Base-by-base conservation (phyloP, 176 grass and related monocot genomes). In the Rhynchospora breviuscula region DNA sequence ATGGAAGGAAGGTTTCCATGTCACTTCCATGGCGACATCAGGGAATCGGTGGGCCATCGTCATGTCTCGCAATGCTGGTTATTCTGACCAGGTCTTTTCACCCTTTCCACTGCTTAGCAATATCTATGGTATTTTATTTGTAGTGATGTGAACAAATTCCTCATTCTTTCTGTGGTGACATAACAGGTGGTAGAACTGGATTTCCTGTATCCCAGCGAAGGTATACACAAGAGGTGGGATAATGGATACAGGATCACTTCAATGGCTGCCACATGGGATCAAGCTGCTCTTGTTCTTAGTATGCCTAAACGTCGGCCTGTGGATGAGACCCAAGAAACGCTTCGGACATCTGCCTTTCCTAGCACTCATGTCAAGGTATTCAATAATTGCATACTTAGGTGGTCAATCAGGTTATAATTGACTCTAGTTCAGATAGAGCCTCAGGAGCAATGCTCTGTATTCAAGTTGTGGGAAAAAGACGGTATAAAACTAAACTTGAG, bases 131-230 rank as follows among this genome's bases (percentile, higher is more conserved):
- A 52, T 52, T 10, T 52, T 52, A 9, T 8, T 64, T 64, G 17
- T n/a, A n/a, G 61, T 64, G 61, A 21, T 70, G 12, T 70, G 66
- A 70, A 70, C 23, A 70, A 23, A 11, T 70, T 10, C 7, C 49
- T 52, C 7, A 52, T 1, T 52, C 49, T 52, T 52, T 52, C 7
- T 52, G 49, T 52, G 49, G 49, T 0, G 35, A 40, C 35, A 40
- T 40, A 40, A 40, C 87, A 99, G 97, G 97, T 96, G 78, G 90
- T 99, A 49, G 97, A 99, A 81, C 86, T 99, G 65, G 97, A 99
- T 84, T 99, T 99, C 71, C 84, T 99, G 22, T 99, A 99, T 83
- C 97, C 97, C 67, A 96, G 93, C 35, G 97, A 99, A 87, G 97
- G 97, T 69, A 96, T 99, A 71, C 97, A 99, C 87, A 91, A 92